These are phyloP conservation scores for Antitrichia curtipendula DNA, from an alignment of 225 moss, liverwort and hornwort genomes.

Conservation along the genomic window DNA sequence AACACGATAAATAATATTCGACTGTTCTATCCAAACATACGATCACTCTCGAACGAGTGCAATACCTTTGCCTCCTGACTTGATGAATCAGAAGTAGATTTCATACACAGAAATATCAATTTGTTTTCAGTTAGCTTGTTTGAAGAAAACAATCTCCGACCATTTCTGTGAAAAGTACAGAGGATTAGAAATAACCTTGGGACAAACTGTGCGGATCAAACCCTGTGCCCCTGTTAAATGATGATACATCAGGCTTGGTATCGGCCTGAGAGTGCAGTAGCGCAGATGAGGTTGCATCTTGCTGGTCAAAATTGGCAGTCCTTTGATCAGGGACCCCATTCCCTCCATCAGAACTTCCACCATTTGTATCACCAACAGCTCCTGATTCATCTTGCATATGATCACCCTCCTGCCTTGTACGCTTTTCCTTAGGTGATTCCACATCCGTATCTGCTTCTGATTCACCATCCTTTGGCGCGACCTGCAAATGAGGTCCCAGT, in stretches of 20 bases:
- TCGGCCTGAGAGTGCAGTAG: conserved; percentile 31
- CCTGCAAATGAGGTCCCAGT: conserved; percentile 5
- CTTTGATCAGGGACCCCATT: conserved; percentile 29
- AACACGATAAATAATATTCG: neutral
- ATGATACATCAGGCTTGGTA: conserved; percentile 39
- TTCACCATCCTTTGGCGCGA: conserved; percentile 72
- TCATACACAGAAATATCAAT: neutral
- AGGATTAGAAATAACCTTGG: conserved; percentile 16
- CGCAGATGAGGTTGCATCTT: conserved; percentile 35
- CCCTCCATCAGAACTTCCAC: conserved; percentile 43
- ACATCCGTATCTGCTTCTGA: conserved; percentile 90
- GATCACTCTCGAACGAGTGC: neutral
- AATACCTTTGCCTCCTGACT: neutral
- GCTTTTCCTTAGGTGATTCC: conserved; percentile 88
- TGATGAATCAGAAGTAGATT: neutral
- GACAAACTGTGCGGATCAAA: conserved; percentile 43
- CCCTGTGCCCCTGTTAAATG: conserved; percentile 28
- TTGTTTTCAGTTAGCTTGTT: neutral
- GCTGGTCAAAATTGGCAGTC: conserved; percentile 27
- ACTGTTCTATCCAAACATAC: neutral
- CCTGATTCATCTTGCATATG: conserved; percentile 65
- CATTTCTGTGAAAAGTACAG: neutral
- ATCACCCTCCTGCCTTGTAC: conserved; percentile 66
- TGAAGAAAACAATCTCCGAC: neutral
- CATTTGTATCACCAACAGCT: conserved; percentile 34